A percentile compares a stretch with the other conserved stretches of the same genome.
These are phyloP conservation scores for Lentinula lateritia DNA, from an alignment of 768 basidiomycete genomes.

Conservation along the genomic window DNA sequence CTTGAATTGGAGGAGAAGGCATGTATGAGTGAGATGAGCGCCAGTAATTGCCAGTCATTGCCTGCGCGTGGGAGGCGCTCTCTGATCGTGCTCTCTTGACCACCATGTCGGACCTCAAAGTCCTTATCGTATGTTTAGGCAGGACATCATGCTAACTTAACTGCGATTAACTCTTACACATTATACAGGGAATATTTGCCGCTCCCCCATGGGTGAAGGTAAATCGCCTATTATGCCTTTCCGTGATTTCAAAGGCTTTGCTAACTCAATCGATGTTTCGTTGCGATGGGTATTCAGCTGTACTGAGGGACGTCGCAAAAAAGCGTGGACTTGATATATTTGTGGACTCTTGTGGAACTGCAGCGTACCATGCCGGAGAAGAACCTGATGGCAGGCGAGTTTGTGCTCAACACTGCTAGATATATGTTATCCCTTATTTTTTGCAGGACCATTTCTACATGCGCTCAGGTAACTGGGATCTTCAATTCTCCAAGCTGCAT, in stretches of 20 bases:
- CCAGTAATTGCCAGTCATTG: too few species aligned
- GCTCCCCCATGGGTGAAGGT: conserved; percentile 84
- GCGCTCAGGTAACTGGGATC: conserved; percentile 49
- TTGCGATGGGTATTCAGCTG: conserved; percentile 33
- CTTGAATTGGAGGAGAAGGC: conserved; percentile 78
- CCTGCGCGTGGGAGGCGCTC: neutral
- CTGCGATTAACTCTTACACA: neutral
- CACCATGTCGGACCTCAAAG: conserved; percentile 32
- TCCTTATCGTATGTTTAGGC: conserved; percentile 71
- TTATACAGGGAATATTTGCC: conserved; percentile 69
- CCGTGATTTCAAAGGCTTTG: neutral
- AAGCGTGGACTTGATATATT: conserved; percentile 51
- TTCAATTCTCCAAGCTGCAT: neutral
- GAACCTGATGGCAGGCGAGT: conserved; percentile 71
- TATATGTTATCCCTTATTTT: neutral
- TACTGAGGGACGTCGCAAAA: conserved; percentile 62
- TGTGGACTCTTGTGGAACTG: conserved; percentile 85
- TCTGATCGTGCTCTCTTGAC: neutral
- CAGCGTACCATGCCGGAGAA: conserved; percentile 78
- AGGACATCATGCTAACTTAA: conserved; percentile 4
- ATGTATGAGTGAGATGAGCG: conserved; percentile 24
- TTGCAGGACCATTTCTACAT: conserved; percentile 61
- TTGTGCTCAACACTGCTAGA: neutral
- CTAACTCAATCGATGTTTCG: neutral
- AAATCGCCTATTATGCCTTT: neutral